Evolutionary conservation across 352 stramenopile species (phyloP).

Genomic region (Blastocystis sp.): DNA sequence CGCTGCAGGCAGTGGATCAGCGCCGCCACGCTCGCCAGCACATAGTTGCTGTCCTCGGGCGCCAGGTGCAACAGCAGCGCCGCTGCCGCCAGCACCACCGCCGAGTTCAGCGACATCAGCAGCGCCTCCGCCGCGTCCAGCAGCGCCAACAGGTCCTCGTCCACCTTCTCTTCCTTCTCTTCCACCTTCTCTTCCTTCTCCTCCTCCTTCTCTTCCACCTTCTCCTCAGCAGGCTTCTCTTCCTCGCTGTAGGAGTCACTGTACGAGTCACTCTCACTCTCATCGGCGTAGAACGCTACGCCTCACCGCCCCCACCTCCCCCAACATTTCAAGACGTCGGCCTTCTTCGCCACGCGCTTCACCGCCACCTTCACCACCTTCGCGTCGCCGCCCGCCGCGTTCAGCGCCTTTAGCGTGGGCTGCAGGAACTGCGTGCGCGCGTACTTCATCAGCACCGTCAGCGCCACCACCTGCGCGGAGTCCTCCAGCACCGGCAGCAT

Average conservation of each 20-base stretch:
- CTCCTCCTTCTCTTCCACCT: no score
- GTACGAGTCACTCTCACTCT: background rate
- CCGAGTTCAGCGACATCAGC: slow-evolving; percentile 81
- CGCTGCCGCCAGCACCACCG: slow-evolving; percentile 77
- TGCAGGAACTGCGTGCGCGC: slow-evolving; percentile 81
- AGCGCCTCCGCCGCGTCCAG: slow-evolving; percentile 79
- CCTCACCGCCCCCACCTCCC: background rate
- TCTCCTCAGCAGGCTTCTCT: background rate
- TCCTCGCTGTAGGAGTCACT: slow-evolving; percentile 3
- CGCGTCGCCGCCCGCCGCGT: background rate
- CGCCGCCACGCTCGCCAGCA: background rate
- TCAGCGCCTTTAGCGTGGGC: slow-evolving; percentile 71
- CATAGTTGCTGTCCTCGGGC: background rate
- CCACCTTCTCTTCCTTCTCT: slow-evolving; percentile 71
- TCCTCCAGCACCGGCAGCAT: slow-evolving; percentile 81
- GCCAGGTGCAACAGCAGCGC: slow-evolving; percentile 29
- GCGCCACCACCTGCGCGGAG: slow-evolving; percentile 79
- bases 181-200: no score
- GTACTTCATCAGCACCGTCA: slow-evolving; percentile 81
- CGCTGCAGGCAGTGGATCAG: slow-evolving; percentile 22
- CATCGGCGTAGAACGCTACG: slow-evolving; percentile 26
- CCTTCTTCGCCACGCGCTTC: slow-evolving; percentile 14
- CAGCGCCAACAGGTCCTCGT: slow-evolving; percentile 80
- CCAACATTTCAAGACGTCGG: background rate
- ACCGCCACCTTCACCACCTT: background rate